Conservation (phyloP, 2,329 filamentous ascomycete genomes). For the Alternaria longipes region DNA sequence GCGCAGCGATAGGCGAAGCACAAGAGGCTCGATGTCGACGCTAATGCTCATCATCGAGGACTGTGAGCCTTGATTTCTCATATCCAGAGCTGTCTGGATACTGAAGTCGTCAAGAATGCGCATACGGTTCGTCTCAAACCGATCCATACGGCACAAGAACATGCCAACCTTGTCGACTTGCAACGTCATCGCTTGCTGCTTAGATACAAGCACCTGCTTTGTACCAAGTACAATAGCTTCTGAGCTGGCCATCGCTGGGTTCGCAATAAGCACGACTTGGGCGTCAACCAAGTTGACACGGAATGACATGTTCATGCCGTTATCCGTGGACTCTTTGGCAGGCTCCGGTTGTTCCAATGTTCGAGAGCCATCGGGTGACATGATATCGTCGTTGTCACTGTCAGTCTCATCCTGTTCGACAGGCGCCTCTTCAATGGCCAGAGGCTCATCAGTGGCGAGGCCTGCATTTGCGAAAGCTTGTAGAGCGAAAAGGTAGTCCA, state of each 20-base stretch:
- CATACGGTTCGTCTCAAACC: conserved; percentile 87
- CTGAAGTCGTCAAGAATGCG: conserved; percentile 98
- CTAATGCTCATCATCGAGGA: conserved; percentile 78
- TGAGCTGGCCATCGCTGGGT: conserved; percentile 86
- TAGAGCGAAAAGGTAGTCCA: conserved; percentile 94
- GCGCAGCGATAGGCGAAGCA: conserved; percentile 86
- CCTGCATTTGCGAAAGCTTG: conserved; percentile 83
- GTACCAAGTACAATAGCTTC: conserved; percentile 96
- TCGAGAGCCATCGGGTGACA: conserved; percentile 45
- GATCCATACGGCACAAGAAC: conserved; percentile 99
- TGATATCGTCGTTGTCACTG: conserved; percentile 50
- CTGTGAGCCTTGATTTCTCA: conserved; percentile 64
- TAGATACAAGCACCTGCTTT: conserved; percentile 90
- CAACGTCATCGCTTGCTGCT: conserved; percentile 92
- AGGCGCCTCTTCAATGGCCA: conserved; percentile 69
- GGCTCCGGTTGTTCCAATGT: conserved; percentile 27
- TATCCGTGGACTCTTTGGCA: conserved; percentile 43
- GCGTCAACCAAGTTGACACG: conserved; percentile 94
- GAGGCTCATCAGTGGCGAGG: conserved; percentile 61
- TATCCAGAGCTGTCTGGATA: conserved; percentile 87
- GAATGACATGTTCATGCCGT: conserved; percentile 80
- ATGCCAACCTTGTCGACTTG: conserved; percentile 95
- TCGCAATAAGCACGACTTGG: conserved; percentile 95
- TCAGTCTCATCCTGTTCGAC: conserved; percentile 59
- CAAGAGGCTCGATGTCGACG: conserved; percentile 87